Conservation (phyloP, 1,139 yeast genomes). For the Trichomonascaceae sp. region DNA sequence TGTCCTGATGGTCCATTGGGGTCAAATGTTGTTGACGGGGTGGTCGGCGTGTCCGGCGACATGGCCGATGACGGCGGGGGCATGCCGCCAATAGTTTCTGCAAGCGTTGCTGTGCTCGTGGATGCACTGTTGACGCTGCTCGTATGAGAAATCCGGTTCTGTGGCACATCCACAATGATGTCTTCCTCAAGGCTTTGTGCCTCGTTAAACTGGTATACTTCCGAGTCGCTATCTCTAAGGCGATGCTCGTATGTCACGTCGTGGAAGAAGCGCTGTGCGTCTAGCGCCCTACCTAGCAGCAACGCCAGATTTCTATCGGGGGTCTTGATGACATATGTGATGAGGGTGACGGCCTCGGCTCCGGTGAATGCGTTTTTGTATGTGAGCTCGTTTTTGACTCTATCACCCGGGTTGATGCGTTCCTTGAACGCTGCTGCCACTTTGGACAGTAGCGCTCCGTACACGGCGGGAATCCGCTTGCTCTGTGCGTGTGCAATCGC, state of each 20-base stretch:
- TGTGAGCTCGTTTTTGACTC: conserved; percentile 86
- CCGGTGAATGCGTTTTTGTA: conserved; percentile 95
- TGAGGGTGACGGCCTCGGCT: conserved; percentile 80
- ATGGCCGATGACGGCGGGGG: too few relatives aligned
- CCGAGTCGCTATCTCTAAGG: conserved; percentile 73
- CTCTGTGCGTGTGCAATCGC: too few relatives aligned
- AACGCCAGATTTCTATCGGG: conserved; percentile 86
- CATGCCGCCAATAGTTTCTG: too few relatives aligned
- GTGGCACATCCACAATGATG: neutral
- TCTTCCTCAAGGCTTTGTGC: conserved; percentile 7
- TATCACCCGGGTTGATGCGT: conserved; percentile 56
- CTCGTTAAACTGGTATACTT: conserved; percentile 79
- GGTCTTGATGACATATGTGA: conserved; percentile 74
- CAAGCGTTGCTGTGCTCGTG: conserved; percentile 1
- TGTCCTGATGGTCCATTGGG: too few relatives aligned
- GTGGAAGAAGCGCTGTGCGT: conserved; percentile 88
- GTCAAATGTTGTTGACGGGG: too few relatives aligned
- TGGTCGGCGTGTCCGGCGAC: too few relatives aligned
- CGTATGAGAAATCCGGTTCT: neutral
- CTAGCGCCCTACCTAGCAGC: conserved; percentile 79
- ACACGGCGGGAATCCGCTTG: conserved; percentile 63
- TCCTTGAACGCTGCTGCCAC: conserved; percentile 76
- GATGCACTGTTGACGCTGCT: neutral
- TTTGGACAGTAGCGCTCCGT: conserved; percentile 78
- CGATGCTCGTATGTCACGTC: conserved; percentile 94